phyloP scores from a whole-genome alignment of 2,329 filamentous ascomycete species.

The Bisporella sp. region DNA sequence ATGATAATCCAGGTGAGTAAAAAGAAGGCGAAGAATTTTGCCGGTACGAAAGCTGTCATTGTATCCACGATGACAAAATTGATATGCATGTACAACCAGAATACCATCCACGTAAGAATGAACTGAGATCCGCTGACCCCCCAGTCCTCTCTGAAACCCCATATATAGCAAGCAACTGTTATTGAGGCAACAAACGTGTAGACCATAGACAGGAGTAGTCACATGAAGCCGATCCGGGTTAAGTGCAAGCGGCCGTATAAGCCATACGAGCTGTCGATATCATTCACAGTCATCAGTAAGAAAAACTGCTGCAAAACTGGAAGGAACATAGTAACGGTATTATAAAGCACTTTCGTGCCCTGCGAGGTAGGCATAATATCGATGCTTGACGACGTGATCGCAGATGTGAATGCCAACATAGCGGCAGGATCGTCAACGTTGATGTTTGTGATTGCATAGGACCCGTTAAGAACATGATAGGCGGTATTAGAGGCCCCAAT shows the following conservation, averaged over 20 bases:
- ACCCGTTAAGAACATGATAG: conserved; percentile 19
- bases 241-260: conserved; percentile 16
- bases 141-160: conserved; percentile 39
- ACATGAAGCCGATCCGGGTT: conserved; percentile 21
- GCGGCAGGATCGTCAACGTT: conserved; percentile 20
- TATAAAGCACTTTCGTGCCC: conserved; percentile 29
- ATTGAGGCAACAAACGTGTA: conserved; percentile 32
- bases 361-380: conserved; percentile 30
- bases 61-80: conserved; percentile 37
- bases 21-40: conserved; percentile 34
- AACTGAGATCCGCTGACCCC: conserved; percentile 44
- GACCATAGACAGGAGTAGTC: conserved; percentile 22
- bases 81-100: conserved; percentile 53
- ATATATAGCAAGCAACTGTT: conserved; percentile 34
- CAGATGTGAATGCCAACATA: conserved; percentile 28
- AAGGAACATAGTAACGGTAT: conserved; percentile 34
- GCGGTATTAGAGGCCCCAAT: conserved; percentile 18
- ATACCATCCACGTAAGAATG: conserved; percentile 49
- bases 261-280: conserved; percentile 21
- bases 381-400: conserved; percentile 23
- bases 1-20: conserved; percentile 55
- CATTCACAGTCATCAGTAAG: conserved; percentile 23
- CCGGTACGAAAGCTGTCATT: conserved; percentile 28
- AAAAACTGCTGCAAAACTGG: conserved; percentile 28
- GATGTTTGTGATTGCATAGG: conserved; percentile 13